Evolutionary conservation across 2,329 filamentous ascomycete genomes (phyloP).

Genomic region (Colletotrichum eleusines): DNA sequence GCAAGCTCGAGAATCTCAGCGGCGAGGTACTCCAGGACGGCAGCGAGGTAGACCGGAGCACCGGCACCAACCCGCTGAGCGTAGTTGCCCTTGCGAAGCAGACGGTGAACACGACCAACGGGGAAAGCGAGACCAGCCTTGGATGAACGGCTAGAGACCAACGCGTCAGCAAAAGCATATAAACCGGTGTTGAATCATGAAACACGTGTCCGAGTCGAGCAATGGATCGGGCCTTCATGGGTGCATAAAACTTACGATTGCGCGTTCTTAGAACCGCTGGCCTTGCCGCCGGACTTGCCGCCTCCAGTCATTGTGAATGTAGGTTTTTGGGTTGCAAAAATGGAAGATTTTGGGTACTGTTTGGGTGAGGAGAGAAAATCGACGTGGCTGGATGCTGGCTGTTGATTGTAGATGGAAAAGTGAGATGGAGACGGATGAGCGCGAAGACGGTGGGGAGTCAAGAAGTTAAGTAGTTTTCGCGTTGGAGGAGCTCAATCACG

Average conservation of each 20-base stretch:
- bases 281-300: conserved; percentile 99
- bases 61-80: conserved; percentile 99
- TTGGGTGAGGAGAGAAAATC: conserved; percentile 23
- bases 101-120: conserved; percentile 99
- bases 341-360: conserved; percentile 40
- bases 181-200: not conserved
- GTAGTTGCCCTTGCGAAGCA: conserved; percentile 99
- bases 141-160: conserved; percentile 83
- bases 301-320: conserved; percentile 97
- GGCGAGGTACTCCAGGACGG: conserved; percentile 97
- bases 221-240: not conserved
- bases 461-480: conserved; percentile 70
- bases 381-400: conserved; percentile 43
- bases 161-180: conserved; percentile 53
- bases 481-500: conserved; percentile 57
- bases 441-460: conserved; percentile 58
- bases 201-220: conserved; percentile 54
- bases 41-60: conserved; percentile 96
- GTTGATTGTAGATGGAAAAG: conserved; percentile 47
- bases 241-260: conserved; percentile 85
- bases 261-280: conserved; percentile 98
- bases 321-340: conserved; percentile 53
- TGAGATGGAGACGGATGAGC: conserved; percentile 49
- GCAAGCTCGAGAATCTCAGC: conserved; percentile 99
- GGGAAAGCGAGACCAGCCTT: conserved; percentile 99